These are phyloP conservation scores for Pezizomycotina sp. DNA, from an alignment of 2,329 filamentous ascomycete species.

Conservation along the genomic window DNA sequence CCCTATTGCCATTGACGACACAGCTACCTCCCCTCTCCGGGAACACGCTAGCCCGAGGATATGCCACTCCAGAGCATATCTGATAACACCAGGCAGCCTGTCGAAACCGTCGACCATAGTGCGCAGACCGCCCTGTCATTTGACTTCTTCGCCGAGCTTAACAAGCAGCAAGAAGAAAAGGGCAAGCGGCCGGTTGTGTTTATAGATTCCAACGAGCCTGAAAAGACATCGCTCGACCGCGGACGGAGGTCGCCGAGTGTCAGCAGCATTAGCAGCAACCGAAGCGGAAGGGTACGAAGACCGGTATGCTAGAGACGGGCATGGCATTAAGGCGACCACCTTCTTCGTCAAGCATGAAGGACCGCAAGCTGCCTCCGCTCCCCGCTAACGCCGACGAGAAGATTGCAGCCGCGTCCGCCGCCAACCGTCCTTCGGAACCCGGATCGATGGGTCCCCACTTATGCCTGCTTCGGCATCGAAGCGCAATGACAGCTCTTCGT, in stretches of 20 bases:
- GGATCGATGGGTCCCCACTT: slow-evolving; percentile 67
- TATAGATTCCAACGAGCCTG: too few relatives aligned
- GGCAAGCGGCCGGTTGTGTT: slow-evolving; percentile 20
- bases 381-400: slow-evolving; percentile 67
- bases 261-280: slow-evolving; percentile 12
- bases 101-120: slow-evolving; percentile 55
- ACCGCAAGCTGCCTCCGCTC: slow-evolving; percentile 37
- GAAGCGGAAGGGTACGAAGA: slow-evolving; percentile 6
- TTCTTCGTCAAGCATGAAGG: slow-evolving; percentile 52
- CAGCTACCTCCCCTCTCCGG: too few relatives aligned
- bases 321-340: slow-evolving; percentile 42
- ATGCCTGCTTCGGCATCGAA: slow-evolving; percentile 62
- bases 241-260: slow-evolving; percentile 20
- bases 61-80: too few relatives aligned
- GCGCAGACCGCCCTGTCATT: slow-evolving; percentile 76
- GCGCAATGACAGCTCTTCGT: slow-evolving; percentile 20
- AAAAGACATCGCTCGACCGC: too few relatives aligned
- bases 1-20: too few relatives aligned
- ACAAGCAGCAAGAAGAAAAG: slow-evolving; percentile 34
- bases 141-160: slow-evolving; percentile 59
- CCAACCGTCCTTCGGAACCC: slow-evolving; percentile 28
- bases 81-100: too few relatives aligned
- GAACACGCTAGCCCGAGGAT: too few relatives aligned
- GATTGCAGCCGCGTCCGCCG: slow-evolving; percentile 58
- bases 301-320: slow-evolving; percentile 2